These are phyloP conservation scores for Fusarium graminum DNA, from an alignment of 2,329 filamentous ascomycete genomes.

Conservation along the genomic window DNA sequence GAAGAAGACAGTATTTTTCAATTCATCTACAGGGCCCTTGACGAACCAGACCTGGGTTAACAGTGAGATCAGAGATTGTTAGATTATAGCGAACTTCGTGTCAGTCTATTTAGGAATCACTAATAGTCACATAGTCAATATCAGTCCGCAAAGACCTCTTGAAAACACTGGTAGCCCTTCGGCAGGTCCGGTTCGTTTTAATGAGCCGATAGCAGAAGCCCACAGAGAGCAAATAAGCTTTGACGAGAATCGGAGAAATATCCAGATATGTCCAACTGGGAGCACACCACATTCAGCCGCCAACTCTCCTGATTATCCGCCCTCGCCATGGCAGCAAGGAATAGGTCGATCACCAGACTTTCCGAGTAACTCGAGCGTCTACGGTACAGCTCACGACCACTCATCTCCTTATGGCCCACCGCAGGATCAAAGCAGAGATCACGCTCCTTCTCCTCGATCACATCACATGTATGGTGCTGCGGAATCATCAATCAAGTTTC, in stretches of 20 bases:
- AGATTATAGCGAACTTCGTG: conserved; percentile 9
- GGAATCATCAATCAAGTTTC: conserved; percentile 43
- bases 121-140: conserved; percentile 10
- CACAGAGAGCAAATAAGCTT: conserved; percentile 1
- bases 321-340: conserved; percentile 32
- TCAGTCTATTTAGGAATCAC: rapidly evolving
- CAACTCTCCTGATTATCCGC: conserved; percentile 17
- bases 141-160: conserved; percentile 11
- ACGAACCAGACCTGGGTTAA: conserved; percentile 56
- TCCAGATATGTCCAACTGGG: conserved; percentile 1
- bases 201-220: neutral
- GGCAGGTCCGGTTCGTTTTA: conserved; percentile 1
- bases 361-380: conserved; percentile 21
- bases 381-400: conserved; percentile 22
- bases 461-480: conserved; percentile 15
- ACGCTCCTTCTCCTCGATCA: conserved; percentile 25
- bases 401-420: conserved; percentile 30
- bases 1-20: conserved; percentile 55
- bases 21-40: conserved; percentile 52
- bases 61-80: conserved; percentile 54
- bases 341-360: conserved; percentile 29
- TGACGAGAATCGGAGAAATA: conserved; percentile 13
- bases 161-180: neutral
- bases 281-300: conserved; percentile 10
- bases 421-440: conserved; percentile 7